Base-by-base conservation (phyloP, 106 monocot genomes). In the Cymbidium sinense region DNA sequence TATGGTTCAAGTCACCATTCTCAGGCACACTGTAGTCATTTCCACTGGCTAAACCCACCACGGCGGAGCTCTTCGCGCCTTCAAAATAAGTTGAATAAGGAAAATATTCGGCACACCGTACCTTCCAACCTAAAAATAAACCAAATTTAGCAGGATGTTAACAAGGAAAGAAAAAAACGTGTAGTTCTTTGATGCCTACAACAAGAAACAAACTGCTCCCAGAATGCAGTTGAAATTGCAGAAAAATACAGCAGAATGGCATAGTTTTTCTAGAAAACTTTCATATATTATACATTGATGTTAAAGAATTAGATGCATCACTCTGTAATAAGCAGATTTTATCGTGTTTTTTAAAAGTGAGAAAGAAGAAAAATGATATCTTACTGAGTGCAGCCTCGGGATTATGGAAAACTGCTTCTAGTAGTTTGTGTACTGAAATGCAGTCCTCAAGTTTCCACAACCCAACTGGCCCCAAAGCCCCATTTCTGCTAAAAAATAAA, bases 361-460 rank as follows among this genome's bases (percentile, higher is more conserved):
- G 8, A 25, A 62, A 27, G 31, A 67, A 31, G 17, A 74, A 74
- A 44, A 74, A 47, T 33, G 5, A 43, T 19, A 64, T 86, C 91
- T 88, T 88, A 96, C 96, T 87, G n/a, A 83, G 80, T 69, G 91
- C 85, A 64, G 91, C 86, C 82, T 88, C 86, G 34, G 74, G 70
- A 81, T 92, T 88, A 51, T 41, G 23, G 29, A 98, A 90, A 34
- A 88, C 83, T 34, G 84, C 81, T 74, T 87, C 84, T 74, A 94
- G 88, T 73, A 92, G 64, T 76, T 86, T 91, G 72, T 98, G 91
- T 30, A 98, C 91, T 67, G 85, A 74, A 74, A 94, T 75, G 76
- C 91, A 94, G 23, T 98, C 94, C 70, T 81, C 37, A 37, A 91
- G 88, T 44, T 85, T 86, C 94, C 96, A 98, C 82, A 85, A 64